These are phyloP conservation scores for Taphrina flavorubra DNA, from an alignment of 1,139 yeast species.

Conservation along the genomic window DNA sequence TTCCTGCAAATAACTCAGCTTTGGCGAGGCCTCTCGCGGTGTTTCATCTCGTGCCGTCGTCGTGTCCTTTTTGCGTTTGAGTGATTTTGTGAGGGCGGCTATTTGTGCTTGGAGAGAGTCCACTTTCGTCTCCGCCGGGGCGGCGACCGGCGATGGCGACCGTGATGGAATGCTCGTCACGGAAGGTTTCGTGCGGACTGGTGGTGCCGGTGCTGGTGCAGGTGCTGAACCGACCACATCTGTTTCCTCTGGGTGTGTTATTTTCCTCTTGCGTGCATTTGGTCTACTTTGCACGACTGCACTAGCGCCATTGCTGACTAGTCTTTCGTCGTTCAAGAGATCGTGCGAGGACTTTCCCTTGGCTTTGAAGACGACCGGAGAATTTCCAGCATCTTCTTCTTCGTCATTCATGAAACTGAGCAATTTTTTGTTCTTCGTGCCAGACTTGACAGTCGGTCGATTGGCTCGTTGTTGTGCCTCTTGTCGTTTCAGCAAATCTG, in stretches of 20 bases:
- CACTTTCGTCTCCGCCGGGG: not conserved
- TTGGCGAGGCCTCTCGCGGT: conserved; percentile 25
- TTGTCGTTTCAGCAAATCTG: conserved; percentile 44
- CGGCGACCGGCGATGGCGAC: conserved; percentile 1
- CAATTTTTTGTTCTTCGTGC: conserved; percentile 48
- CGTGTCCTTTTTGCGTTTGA: conserved; percentile 17
- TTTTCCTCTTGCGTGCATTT: conserved; percentile 29
- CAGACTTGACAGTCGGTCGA: conserved; percentile 50
- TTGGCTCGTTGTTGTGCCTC: conserved; percentile 44
- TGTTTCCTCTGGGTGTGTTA: not conserved
- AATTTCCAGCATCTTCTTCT: conserved; percentile 47
- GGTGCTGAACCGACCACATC: not conserved
- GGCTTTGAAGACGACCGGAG: conserved; percentile 38
- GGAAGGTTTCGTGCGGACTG: conserved; percentile 9
- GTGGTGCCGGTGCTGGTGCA: not conserved
- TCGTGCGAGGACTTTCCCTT: conserved; percentile 60
- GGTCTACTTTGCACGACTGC: conserved; percentile 30
- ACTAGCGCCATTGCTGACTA: conserved; percentile 42
- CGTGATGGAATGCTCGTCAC: conserved; percentile 12
- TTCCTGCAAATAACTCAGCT: conserved; percentile 44
- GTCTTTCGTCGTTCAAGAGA: conserved; percentile 50
- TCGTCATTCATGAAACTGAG: conserved; percentile 52
- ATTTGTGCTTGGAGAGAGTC: conserved; percentile 31
- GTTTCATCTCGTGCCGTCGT: not conserved
- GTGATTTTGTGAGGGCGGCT: conserved; percentile 29